Conservation (phyloP, 139 green algal genomes). For the Prasinococcaceae sp. region DNA sequence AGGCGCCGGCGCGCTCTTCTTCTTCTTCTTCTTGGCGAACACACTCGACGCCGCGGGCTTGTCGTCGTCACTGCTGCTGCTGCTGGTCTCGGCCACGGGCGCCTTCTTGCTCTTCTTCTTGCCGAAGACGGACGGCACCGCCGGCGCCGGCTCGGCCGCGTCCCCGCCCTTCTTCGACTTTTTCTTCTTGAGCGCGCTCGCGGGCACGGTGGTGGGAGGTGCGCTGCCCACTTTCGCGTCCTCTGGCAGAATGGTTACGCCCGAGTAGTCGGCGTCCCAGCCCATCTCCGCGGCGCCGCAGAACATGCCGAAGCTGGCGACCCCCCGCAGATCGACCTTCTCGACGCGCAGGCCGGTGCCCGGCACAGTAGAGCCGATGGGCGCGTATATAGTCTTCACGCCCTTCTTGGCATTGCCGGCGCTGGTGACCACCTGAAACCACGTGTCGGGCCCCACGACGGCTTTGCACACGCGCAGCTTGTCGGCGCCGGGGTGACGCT, state of each 20-base stretch:
- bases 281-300: constrained; percentile 60
- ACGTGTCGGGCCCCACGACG: constrained; percentile 20
- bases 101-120: neutral
- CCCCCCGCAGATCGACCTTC: constrained; percentile 40
- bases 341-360: constrained; percentile 39
- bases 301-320: constrained; percentile 65
- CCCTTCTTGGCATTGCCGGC: constrained; percentile 39
- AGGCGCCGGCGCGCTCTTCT: too few relatives aligned
- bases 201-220: constrained; percentile 18
- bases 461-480: constrained; percentile 38
- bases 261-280: constrained; percentile 39
- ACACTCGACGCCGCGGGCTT: too few relatives aligned
- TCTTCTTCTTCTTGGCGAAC: constrained; percentile 1
- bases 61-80: too few relatives aligned
- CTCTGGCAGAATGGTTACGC: constrained; percentile 39
- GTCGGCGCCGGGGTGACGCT: constrained; percentile 47
- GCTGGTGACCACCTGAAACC: constrained; percentile 51
- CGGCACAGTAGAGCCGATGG: constrained; percentile 39
- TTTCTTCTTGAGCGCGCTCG: neutral
- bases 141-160: neutral
- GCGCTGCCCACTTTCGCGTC: constrained; percentile 29
- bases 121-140: neutral
- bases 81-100: neutral
- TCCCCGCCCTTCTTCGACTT: neutral
- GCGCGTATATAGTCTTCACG: constrained; percentile 55